phyloP scores from a whole-genome alignment of 331 rosid species.

The Quercus phellos region DNA sequence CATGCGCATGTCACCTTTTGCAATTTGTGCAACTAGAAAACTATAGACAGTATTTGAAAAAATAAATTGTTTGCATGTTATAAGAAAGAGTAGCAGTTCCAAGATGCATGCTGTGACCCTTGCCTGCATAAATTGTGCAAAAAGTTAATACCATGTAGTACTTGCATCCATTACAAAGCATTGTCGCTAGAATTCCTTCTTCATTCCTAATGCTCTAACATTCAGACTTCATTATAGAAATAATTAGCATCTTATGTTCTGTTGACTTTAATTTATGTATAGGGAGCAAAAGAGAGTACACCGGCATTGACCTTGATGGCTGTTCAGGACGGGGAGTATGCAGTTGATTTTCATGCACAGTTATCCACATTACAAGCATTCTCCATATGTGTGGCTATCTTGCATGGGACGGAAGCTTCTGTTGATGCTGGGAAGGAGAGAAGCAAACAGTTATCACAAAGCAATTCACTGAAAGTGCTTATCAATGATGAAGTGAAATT shows the following conservation, averaged over 20 bases:
- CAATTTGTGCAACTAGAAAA: not conserved
- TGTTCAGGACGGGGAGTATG: constrained; percentile 70
- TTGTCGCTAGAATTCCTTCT: not conserved
- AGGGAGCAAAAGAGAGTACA: constrained; percentile 73
- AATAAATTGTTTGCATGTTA: not conserved
- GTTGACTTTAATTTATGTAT: constrained; percentile 17
- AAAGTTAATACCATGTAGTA: not conserved
- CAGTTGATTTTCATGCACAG: constrained; percentile 84
- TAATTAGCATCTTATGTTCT: not conserved
- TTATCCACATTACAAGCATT: constrained; percentile 89
- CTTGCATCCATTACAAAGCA: not conserved
- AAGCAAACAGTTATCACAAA: constrained; percentile 38
- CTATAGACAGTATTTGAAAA: not conserved
- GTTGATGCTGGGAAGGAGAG: constrained; percentile 25
- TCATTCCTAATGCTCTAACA: not conserved
- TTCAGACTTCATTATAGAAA: not conserved
- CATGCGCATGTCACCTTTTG: not conserved
- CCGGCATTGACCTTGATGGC: constrained; percentile 65
- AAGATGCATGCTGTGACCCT: not conserved
- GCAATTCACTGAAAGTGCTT: constrained; percentile 66
- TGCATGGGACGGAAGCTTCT: constrained; percentile 61
- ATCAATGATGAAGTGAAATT: constrained; percentile 59
- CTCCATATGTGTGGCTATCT: constrained; percentile 76
- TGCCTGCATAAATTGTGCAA: not conserved
- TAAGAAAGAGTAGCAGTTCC: not conserved